Evolutionary conservation across 768 basidiomycete genomes (phyloP), one percentile per base, ranked within the genome.

Genomic region (Serendipita vermifera): DNA sequence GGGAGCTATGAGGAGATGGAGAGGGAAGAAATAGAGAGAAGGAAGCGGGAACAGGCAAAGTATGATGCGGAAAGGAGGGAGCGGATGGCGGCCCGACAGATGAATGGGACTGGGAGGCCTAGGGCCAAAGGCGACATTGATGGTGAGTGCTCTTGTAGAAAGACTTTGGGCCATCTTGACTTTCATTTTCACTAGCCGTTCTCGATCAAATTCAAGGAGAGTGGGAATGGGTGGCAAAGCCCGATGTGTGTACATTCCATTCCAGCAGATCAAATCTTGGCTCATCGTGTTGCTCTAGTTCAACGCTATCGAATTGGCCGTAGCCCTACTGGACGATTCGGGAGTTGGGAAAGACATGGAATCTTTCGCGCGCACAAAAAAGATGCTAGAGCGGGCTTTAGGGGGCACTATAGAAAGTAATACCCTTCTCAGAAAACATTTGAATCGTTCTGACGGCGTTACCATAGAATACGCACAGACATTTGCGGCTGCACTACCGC

Each of bases 401-500:
- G 86, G 87, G 66, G 86, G 87, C 51, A 90, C 91, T 2, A 87
- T 94, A 22, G 87, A 92, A 63, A 84, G 88, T 84, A 26, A 15
- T 27, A 6, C 38, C 22, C 31, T 48, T 56, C 38, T 54, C 59
- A 11, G 38, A 55, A 31, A 24, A 35, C 6, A 20, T 48, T 51
- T n/a, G 20, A 38, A 55, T 38, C 48, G 54, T 6, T 60, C 62
- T 29, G 55, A 64, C 9, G 48, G 51, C 20, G 59, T 6, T 41
- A 41, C 26, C 24, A n/a, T 68, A 87, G 87, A 84, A 63, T 85
- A 97, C 64, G 96, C 93, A 66, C 84, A 94, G 69, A 82, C 92
- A 2, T 98, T 97, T 67, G 91, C 90, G 38, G 83, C 90, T n/a
- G 84, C 92, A 0, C 73, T 98, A 22, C 90, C 93, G 0, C 89